These are phyloP conservation scores for Magnaporthiopsis poae DNA, from an alignment of 2,329 filamentous ascomycete species.

Conservation along the genomic window DNA sequence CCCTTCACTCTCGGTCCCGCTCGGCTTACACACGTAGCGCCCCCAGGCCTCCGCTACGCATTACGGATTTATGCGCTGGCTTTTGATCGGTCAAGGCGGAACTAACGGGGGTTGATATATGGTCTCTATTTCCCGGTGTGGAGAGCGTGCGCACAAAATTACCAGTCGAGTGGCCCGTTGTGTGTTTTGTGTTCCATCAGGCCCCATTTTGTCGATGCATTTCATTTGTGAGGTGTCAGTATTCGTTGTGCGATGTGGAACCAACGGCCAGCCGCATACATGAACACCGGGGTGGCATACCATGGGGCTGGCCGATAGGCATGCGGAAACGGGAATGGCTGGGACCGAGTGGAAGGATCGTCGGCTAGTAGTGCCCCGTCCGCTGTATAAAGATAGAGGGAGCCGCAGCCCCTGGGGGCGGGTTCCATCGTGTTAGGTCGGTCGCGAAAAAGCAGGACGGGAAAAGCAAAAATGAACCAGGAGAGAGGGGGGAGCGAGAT, in stretches of 20 bases:
- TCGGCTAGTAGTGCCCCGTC: no score
- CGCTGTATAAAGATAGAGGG: no score
- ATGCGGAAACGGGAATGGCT: background rate
- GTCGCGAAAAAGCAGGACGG: background rate
- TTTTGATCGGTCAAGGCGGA: background rate
- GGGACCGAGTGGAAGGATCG: no score
- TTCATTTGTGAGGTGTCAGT: background rate
- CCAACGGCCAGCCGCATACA: background rate
- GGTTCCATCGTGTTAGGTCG: no score
- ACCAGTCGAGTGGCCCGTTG: background rate
- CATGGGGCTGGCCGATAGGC: background rate
- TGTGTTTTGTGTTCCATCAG: background rate
- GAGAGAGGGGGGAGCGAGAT: background rate
- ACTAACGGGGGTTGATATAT: background rate
- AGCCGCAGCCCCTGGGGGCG: no score
- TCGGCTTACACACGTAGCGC: background rate
- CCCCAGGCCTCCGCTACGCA: background rate
- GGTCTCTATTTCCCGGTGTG: no score
- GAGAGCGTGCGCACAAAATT: background rate
- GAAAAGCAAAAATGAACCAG: background rate
- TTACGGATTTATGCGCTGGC: background rate
- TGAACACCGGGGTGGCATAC: background rate
- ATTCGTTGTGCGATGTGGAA: background rate
- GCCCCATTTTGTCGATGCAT: background rate
- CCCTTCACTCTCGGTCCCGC: background rate